Conservation (phyloP, 495 filamentous ascomycete genomes). For the Parathielavia appendiculata region DNA sequence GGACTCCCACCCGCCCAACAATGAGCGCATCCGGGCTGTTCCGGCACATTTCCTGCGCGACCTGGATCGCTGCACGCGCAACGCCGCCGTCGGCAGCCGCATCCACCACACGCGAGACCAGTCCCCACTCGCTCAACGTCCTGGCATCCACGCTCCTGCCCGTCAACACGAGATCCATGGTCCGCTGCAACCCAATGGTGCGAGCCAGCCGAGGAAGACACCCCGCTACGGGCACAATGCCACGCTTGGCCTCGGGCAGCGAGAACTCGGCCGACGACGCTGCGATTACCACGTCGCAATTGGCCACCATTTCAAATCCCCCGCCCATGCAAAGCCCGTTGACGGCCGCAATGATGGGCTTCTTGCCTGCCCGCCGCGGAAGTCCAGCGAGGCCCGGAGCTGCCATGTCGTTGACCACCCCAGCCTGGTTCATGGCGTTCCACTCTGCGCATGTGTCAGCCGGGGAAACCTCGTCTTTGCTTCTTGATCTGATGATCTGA, state of each 20-base stretch:
- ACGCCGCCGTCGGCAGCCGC: constrained; percentile 31
- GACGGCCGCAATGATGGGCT: constrained; percentile 69
- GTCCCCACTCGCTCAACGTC: constrained; percentile 60
- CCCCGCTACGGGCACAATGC: constrained; percentile 65
- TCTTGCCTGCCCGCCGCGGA: constrained; percentile 49
- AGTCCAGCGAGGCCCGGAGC: constrained; percentile 52
- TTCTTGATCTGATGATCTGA: not conserved
- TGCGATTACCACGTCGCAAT: constrained; percentile 66
- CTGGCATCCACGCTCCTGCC: constrained; percentile 53
- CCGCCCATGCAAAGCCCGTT: constrained; percentile 73
- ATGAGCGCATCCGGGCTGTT: constrained; percentile 72
- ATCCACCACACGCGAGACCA: constrained; percentile 62
- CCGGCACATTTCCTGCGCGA: constrained; percentile 47
- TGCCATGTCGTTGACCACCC: constrained; percentile 39
- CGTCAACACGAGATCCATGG: constrained; percentile 64
- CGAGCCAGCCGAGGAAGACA: constrained; percentile 60
- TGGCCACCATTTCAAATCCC: constrained; percentile 66
- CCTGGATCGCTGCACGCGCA: constrained; percentile 42
- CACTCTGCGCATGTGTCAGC: constrained; percentile 14
- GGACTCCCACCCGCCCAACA: constrained; percentile 59
- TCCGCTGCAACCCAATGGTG: constrained; percentile 61
- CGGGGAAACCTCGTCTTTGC: not conserved
- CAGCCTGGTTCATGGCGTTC: constrained; percentile 20
- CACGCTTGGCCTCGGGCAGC: constrained; percentile 64
- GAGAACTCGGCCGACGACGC: constrained; percentile 50